These are phyloP conservation scores for Myrica gale DNA, from an alignment of 306 rosid genomes.

Conservation along the genomic window DNA sequence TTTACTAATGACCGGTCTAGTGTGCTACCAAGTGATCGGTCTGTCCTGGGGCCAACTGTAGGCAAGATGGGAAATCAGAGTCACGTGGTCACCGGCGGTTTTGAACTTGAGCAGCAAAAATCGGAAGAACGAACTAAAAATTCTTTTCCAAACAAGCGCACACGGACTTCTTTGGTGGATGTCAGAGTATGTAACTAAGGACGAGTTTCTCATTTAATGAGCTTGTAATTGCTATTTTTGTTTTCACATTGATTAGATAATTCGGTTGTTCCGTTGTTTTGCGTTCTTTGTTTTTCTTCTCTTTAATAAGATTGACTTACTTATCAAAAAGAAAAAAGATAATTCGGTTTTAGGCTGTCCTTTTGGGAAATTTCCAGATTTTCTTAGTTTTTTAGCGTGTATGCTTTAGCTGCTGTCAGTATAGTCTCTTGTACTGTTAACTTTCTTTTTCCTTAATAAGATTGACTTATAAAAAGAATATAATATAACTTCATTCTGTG, in stretches of 20 bases:
- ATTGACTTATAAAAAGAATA: too few relatives aligned
- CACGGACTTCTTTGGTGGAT: conserved; percentile 91
- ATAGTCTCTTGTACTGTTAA: too few relatives aligned
- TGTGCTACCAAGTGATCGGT: conserved; percentile 64
- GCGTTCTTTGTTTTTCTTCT: too few relatives aligned
- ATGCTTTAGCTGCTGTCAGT: too few relatives aligned
- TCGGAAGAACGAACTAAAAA: conserved; percentile 73
- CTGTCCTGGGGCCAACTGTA: conserved; percentile 58
- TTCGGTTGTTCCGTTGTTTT: too few relatives aligned
- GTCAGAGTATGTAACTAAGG: conserved; percentile 55
- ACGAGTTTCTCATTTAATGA: neutral
- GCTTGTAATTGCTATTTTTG: neutral
- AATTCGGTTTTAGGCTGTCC: too few relatives aligned
- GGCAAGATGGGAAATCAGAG: conserved; percentile 80
- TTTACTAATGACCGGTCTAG: conserved; percentile 65
- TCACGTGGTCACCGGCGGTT: conserved; percentile 61
- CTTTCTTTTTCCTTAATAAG: too few relatives aligned
- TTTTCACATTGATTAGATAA: conserved; percentile 15
- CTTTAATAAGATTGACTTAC: too few relatives aligned
- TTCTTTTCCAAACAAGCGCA: conserved; percentile 80
- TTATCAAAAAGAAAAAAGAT: too few relatives aligned
- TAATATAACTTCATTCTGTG: conserved; percentile 13
- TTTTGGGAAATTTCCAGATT: too few relatives aligned
- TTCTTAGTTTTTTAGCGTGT: too few relatives aligned
- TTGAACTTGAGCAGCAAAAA: conserved; percentile 89